Conservation (phyloP, 148 eudicot species). For the Rhododendron williamsianum region DNA sequence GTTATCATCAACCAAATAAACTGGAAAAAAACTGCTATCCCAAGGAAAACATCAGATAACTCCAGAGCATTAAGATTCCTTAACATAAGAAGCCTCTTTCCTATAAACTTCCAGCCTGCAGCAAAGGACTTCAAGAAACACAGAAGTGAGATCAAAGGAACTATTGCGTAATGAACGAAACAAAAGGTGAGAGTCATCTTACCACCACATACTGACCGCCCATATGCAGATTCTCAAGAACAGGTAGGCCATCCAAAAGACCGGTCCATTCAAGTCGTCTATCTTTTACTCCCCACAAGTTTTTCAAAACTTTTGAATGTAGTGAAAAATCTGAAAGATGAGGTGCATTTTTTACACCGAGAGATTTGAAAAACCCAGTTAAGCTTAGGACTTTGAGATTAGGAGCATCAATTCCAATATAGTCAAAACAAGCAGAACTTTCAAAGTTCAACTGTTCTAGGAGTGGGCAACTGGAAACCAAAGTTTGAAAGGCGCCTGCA, state of each 20-base stretch:
- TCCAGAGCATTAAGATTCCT: background rate
- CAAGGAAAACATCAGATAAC: background rate
- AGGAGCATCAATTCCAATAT: slow-evolving; percentile 2
- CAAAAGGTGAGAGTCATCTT: too few relatives aligned
- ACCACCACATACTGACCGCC: too few relatives aligned
- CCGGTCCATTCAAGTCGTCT: too few relatives aligned
- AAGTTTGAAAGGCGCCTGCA: background rate
- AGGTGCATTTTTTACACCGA: background rate
- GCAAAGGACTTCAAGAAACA: too few relatives aligned
- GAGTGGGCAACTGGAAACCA: slow-evolving; percentile 10
- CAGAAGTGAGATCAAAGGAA: too few relatives aligned
- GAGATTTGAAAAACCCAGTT: background rate
- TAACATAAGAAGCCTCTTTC: background rate
- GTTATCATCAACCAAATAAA: too few relatives aligned
- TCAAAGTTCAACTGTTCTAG: background rate
- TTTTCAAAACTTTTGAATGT: too few relatives aligned
- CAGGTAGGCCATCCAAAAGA: too few relatives aligned
- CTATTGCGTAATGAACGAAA: too few relatives aligned
- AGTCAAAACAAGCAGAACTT: background rate
- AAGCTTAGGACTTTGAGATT: background rate
- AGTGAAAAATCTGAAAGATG: background rate
- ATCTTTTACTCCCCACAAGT: too few relatives aligned
- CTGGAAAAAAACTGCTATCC: background rate
- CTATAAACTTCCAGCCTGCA: background rate
- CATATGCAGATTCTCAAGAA: too few relatives aligned